A percentile compares a stretch with the other conserved stretches of the same genome.
phyloP scores from a whole-genome alignment of 2,329 filamentous ascomycete species.

The Hypoxylon sp. region DNA sequence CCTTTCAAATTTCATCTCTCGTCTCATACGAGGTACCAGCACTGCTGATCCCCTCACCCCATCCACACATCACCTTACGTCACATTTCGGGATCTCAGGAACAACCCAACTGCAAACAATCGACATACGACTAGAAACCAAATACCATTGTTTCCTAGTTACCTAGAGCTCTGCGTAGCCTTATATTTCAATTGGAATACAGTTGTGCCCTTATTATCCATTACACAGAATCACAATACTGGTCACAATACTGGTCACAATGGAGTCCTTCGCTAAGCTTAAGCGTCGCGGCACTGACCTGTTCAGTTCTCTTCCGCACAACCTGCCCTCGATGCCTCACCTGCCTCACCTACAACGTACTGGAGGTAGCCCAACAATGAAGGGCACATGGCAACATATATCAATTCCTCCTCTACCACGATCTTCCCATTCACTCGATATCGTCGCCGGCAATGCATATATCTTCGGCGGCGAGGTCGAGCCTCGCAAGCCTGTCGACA shows the following conservation, averaged over 20 bases:
- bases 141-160: neutral
- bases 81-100: conserved; percentile 34
- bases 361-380: conserved; percentile 57
- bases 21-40: conserved; percentile 3
- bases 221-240: conserved; percentile 1
- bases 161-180: neutral
- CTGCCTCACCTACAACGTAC: conserved; percentile 45
- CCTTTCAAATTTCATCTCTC: neutral
- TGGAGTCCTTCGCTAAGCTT: conserved; percentile 69
- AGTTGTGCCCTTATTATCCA: neutral
- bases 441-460: conserved; percentile 69
- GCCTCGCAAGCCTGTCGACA: conserved; percentile 78
- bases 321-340: conserved; percentile 52
- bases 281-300: conserved; percentile 70
- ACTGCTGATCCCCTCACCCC: conserved; percentile 8
- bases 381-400: conserved; percentile 74
- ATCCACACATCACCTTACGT: conserved; percentile 34
- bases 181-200: neutral
- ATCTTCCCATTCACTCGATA: conserved; percentile 80
- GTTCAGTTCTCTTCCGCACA: conserved; percentile 65
- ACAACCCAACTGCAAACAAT: conserved; percentile 18
- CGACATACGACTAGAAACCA: conserved; percentile 4
- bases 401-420: conserved; percentile 71
- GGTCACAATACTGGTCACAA: conserved; percentile 45
- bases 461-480: conserved; percentile 83